Evolutionary conservation across 495 filamentous ascomycete species (phyloP).

Genomic region (Penicillium dipodomyicola): DNA sequence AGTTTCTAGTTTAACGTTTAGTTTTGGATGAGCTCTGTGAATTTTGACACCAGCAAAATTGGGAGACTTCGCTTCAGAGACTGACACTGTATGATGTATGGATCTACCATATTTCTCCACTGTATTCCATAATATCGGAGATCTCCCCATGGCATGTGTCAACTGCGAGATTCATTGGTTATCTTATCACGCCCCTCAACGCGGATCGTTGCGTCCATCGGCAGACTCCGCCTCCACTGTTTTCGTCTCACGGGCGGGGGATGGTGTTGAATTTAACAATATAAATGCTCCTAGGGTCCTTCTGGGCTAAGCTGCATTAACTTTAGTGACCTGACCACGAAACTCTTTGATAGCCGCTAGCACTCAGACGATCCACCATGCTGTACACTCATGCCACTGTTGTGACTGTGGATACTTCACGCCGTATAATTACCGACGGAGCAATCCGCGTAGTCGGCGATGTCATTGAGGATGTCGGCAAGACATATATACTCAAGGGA

Average conservation of each 20-base stretch:
- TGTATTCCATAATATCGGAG: background rate
- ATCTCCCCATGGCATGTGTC: background rate
- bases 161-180: background rate
- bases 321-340: background rate
- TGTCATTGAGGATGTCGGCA: slow-evolving; percentile 44
- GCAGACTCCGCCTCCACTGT: slow-evolving; percentile 1
- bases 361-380: slow-evolving; percentile 23
- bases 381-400: slow-evolving; percentile 44
- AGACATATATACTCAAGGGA: slow-evolving; percentile 25
- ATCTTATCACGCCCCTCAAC: slow-evolving; percentile 3
- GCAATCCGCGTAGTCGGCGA: slow-evolving; percentile 39
- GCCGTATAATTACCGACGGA: slow-evolving; percentile 47
- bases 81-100: background rate
- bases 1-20: background rate
- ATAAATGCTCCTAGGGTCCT: background rate
- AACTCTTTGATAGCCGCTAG: background rate
- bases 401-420: slow-evolving; percentile 43
- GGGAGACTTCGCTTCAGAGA: background rate
- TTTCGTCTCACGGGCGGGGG: background rate
- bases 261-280: background rate
- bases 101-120: background rate
- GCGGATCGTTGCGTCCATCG: slow-evolving; percentile 1
- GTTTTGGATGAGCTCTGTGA: background rate
- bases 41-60: background rate
- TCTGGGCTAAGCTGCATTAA: background rate